Percentiles rank a stretch among this genome's conserved stretches.
Evolutionary conservation across 2,329 filamentous ascomycete species (phyloP).

Genomic region (Alternaria gaisen): DNA sequence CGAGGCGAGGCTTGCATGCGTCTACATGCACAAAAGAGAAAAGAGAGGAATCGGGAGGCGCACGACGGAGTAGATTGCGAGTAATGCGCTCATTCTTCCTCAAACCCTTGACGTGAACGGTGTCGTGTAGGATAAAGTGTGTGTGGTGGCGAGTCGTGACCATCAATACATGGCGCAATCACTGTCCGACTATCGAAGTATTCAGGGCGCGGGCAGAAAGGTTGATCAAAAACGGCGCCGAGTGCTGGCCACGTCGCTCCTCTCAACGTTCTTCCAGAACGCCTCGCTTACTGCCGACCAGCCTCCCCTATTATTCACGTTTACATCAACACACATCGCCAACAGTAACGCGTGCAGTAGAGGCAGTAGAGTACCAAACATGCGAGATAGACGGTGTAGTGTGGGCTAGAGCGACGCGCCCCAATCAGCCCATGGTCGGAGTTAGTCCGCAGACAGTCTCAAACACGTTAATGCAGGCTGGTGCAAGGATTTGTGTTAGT

Average conservation of each 20-base stretch:
- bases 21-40: conserved; percentile 4
- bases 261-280: background rate
- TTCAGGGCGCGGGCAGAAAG: background rate
- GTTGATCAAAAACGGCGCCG: background rate
- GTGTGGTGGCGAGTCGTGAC: conserved; percentile 12
- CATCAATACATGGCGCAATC: conserved; percentile 17
- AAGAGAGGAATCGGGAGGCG: background rate
- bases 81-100: conserved; percentile 11
- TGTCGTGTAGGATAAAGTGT: conserved; percentile 8
- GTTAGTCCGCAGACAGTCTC: conserved; percentile 4
- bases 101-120: background rate
- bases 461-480: conserved; percentile 18
- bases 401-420: background rate
- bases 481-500: conserved; percentile 1
- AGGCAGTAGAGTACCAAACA: conserved; percentile 23
- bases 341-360: conserved; percentile 13
- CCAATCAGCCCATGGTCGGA: conserved; percentile 5
- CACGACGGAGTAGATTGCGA: background rate
- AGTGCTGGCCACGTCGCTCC: conserved; percentile 6
- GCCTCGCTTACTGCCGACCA: background rate
- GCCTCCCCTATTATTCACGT: conserved; percentile 1
- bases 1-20: conserved; percentile 1
- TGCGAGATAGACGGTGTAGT: conserved; percentile 14
- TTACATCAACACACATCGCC: conserved; percentile 10
- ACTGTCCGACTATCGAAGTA: conserved; percentile 5